Conservation (phyloP, 768 basidiomycete species). For the Tricholoma bakamatsutake region DNA sequence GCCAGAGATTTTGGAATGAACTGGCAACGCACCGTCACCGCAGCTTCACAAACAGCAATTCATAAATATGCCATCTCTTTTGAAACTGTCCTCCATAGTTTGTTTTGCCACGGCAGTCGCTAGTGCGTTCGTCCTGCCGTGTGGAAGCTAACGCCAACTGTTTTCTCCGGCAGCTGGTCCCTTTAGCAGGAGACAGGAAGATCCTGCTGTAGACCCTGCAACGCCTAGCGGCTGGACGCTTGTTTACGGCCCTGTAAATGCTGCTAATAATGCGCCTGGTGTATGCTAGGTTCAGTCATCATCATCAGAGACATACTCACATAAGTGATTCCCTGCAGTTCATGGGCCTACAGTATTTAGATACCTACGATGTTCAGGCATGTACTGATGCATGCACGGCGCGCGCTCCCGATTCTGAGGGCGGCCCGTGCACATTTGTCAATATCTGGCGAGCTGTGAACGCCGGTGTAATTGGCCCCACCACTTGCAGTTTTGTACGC, state of each 20-base stretch:
- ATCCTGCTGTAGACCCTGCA: neutral
- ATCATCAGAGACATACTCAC: neutral
- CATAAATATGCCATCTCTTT: neutral
- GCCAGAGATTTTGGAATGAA: neutral
- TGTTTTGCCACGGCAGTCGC: neutral
- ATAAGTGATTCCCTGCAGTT: constrained; percentile 23
- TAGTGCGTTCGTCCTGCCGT: neutral
- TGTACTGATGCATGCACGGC: constrained; percentile 38
- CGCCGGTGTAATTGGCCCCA: constrained; percentile 35
- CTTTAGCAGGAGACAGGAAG: neutral
- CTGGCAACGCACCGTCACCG: neutral
- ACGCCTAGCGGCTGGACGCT: neutral
- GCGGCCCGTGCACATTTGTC: constrained; percentile 42
- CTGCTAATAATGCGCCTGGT: neutral
- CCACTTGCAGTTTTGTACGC: constrained; percentile 43
- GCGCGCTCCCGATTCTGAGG: constrained; percentile 33
- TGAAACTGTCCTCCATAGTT: neutral
- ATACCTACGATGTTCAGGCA: constrained; percentile 38
- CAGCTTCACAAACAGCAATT: neutral
- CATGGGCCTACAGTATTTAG: constrained; percentile 43
- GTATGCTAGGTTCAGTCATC: neutral
- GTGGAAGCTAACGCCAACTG: neutral
- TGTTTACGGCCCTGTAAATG: neutral
- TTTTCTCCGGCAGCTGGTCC: neutral
- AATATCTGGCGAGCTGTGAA: constrained; percentile 48